Base-by-base conservation (phyloP, 2,329 filamentous ascomycete genomes). In the Alternaria consortialis region DNA sequence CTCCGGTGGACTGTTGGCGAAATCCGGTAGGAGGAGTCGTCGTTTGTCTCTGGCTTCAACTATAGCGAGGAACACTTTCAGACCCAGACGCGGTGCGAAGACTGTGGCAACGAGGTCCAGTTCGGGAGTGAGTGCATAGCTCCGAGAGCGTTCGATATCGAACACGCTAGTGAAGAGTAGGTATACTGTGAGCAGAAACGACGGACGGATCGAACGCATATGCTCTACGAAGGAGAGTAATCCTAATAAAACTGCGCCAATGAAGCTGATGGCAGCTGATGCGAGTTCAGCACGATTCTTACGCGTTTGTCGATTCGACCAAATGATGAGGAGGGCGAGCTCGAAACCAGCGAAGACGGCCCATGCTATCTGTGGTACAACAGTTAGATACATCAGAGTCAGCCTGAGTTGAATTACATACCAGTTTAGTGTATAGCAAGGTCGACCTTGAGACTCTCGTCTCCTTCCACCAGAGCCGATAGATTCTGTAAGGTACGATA, bases 151-250 rank as follows among this genome's bases (percentile, higher is more conserved):
- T 5, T 80, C 80, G n/a, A 75, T 73, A 64, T 85, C 83, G 47
- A 85, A 81, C 8, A 84, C 51, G 9, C 82, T 62, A 3, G 82
- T 81, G 64, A 81, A 64, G 20, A 81, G 72, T 2, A 86, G 80
- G 65, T 84, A 86, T 32, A 79, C 50, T 52, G 80, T 81, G 43
- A 86, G 71, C n/a, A 84, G 62, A 34, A 80, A 77, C 0, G 84
- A 85, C 2, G 84, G 83, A 17, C 77, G 74, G 42, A 82, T 72
- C 5, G 80, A 80, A 32, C 79, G 79, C 17, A 74, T 67, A 64
- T 86, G 84, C 65, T 86, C 83, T 29, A 81, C 70, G 67, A 80
- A 82, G 1, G 84, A 84, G 32, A 84, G 72, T 12, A 79, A 53
- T 44, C 71, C 66, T 12, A 85, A 71, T 9, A 72, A 27, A 3